A percentile compares a stretch with the other conserved stretches of the same genome.
Evolutionary conservation across 2,329 filamentous ascomycete species (phyloP).

Genomic region (Pezicula rhizophila): DNA sequence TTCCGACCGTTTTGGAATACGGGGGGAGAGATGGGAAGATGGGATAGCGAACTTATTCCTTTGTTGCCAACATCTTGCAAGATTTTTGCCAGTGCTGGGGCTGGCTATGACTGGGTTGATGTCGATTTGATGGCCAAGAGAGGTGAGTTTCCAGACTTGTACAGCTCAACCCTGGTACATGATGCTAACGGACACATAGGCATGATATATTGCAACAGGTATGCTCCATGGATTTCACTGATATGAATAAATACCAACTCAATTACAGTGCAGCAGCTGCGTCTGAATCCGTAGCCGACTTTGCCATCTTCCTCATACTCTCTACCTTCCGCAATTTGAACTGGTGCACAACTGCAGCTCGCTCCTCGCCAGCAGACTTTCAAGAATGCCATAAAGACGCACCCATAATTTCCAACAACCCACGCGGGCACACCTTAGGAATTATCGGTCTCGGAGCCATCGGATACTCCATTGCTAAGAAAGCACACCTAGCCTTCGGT

Average conservation of each 20-base stretch:
- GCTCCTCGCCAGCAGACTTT: conserved; percentile 34
- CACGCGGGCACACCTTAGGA: conserved; percentile 53
- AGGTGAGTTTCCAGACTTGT: conserved; percentile 26
- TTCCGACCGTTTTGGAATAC: conserved; percentile 60
- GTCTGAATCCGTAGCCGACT: conserved; percentile 68
- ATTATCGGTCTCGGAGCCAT: conserved; percentile 66
- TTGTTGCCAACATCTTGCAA: conserved; percentile 46
- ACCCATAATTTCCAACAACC: conserved; percentile 56
- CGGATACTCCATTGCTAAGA: conserved; percentile 55
- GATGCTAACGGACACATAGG: conserved; percentile 23
- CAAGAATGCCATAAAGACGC: conserved; percentile 53
- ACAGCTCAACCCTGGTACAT: background rate
- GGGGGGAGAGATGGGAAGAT: conserved; percentile 59
- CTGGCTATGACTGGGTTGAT: conserved; percentile 60
- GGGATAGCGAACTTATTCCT: conserved; percentile 52
- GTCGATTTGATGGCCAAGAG: conserved; percentile 52
- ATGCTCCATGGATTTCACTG: background rate
- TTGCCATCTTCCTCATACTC: conserved; percentile 63
- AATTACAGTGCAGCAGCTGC: conserved; percentile 51
- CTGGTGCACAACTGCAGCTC: conserved; percentile 38
- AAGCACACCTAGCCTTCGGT: conserved; percentile 51
- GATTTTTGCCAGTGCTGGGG: conserved; percentile 54
- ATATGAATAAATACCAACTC: conserved; percentile 1
- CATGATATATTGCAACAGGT: conserved; percentile 64
- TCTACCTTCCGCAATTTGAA: conserved; percentile 62